phyloP scores from a whole-genome alignment of 2,329 filamentous ascomycete genomes.

The Ophiosphaerella korrae region DNA sequence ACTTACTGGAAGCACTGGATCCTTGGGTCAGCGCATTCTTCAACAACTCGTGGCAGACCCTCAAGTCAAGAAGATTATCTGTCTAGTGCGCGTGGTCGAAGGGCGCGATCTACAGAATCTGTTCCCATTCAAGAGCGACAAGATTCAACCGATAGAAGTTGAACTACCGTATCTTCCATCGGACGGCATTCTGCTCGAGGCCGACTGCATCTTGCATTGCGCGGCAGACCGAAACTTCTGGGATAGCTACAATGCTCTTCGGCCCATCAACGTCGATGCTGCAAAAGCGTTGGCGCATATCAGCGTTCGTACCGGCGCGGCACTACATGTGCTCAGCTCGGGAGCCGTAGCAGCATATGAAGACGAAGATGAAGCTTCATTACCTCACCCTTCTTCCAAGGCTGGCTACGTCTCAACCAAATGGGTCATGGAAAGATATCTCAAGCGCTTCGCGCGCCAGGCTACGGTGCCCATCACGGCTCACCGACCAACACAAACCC shows the following conservation, averaged over 20 bases:
- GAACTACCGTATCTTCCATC: slow-evolving; percentile 3
- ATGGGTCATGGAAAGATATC: slow-evolving; percentile 9
- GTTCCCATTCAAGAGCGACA: slow-evolving; percentile 4
- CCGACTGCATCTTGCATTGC: slow-evolving; percentile 39
- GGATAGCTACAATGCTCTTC: slow-evolving; percentile 32
- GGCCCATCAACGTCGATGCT: slow-evolving; percentile 26
- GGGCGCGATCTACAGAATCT: slow-evolving; percentile 5
- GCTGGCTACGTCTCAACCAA: slow-evolving; percentile 9
- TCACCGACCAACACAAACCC: slow-evolving; percentile 8
- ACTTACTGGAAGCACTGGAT: slow-evolving; percentile 1
- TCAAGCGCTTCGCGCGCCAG: slow-evolving; percentile 5
- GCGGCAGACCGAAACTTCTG: slow-evolving; percentile 29
- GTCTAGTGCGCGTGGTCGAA: slow-evolving; percentile 1
- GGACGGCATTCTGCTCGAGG: slow-evolving; percentile 44
- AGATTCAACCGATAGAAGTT: slow-evolving; percentile 2
- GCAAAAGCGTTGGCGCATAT: slow-evolving; percentile 10
- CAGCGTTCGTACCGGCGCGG: neutral
- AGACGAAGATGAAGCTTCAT: neutral
- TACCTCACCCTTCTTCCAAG: slow-evolving; percentile 4
- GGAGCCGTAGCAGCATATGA: slow-evolving; percentile 9
- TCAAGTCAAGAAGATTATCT: slow-evolving; percentile 7
- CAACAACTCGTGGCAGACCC: slow-evolving; percentile 1
- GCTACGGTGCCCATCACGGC: slow-evolving; percentile 1
- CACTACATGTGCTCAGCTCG: slow-evolving; percentile 8
- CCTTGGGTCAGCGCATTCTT: neutral